Percentiles rank a stretch among this genome's conserved stretches.
Conservation (phyloP, 768 basidiomycete species). For the Chalciporus sphaerocephalus region DNA sequence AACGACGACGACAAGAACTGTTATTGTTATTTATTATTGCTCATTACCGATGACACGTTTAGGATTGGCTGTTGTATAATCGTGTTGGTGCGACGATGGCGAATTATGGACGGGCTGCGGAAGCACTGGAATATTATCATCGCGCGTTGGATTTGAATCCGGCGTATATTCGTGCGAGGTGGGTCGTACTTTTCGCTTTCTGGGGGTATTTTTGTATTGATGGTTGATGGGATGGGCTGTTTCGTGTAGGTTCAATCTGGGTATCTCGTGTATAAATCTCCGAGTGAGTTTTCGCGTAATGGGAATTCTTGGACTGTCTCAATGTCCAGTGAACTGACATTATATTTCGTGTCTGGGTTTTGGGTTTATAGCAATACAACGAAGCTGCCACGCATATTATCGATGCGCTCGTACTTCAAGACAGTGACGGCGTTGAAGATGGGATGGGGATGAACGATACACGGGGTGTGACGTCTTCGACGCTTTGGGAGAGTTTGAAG, state of each 20-base stretch:
- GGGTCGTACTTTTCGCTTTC: conserved; percentile 9
- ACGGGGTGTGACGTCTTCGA: conserved; percentile 69
- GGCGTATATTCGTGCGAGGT: conserved; percentile 86
- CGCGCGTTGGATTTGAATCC: conserved; percentile 85
- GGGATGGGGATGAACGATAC: conserved; percentile 40
- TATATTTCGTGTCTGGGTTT: not conserved
- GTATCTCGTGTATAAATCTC: conserved; percentile 88
- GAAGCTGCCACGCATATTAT: conserved; percentile 85
- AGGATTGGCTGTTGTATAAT: conserved; percentile 94
- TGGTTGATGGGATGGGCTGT: not conserved
- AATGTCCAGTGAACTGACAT: not conserved
- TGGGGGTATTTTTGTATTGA: no score
- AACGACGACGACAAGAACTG: no score
- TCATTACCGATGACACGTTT: not conserved
- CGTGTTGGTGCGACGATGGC: conserved; percentile 93
- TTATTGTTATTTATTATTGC: conserved; percentile 2
- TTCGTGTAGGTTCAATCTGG: conserved; percentile 82
- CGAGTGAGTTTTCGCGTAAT: conserved; percentile 49
- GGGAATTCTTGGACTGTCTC: conserved; percentile 2
- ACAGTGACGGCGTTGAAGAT: conserved; percentile 70
- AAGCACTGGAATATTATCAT: conserved; percentile 85
- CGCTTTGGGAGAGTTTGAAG: conserved; percentile 86
- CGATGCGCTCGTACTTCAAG: conserved; percentile 86
- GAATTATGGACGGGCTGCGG: conserved; percentile 73
- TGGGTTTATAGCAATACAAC: conserved; percentile 59